Evolutionary conservation across 139 green algal genomes (phyloP).

Genomic region (Choricystis sp.): DNA sequence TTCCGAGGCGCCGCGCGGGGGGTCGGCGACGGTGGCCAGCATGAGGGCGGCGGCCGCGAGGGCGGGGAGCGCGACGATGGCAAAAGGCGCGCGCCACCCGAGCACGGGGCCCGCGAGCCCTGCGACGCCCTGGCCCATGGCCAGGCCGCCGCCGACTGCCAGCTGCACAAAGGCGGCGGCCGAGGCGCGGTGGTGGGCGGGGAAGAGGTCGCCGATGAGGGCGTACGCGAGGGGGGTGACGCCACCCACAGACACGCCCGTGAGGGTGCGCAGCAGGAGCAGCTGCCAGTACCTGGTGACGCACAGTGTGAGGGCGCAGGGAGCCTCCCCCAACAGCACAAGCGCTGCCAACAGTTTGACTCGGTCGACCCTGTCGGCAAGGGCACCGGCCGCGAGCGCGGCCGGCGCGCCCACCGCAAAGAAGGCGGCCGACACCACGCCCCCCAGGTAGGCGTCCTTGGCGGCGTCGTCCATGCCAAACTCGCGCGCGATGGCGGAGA

Average conservation of each 20-base stretch:
- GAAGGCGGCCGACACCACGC: not conserved
- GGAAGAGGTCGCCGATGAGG: not conserved
- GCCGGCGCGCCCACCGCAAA: not conserved
- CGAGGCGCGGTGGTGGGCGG: constrained; percentile 11
- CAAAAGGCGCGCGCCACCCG: constrained; percentile 71
- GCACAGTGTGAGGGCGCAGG: not conserved
- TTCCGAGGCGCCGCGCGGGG: constrained; percentile 33
- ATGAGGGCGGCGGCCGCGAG: constrained; percentile 39
- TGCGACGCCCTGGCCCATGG: constrained; percentile 45
- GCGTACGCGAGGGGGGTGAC: not conserved
- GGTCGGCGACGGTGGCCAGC: constrained; percentile 38
- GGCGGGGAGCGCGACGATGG: constrained; percentile 45
- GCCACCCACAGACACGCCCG: not conserved
- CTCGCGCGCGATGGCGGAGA: not conserved
- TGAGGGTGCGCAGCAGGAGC: not conserved
- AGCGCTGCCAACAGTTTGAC: not conserved
- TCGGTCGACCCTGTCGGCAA: not conserved
- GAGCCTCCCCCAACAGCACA: not conserved
- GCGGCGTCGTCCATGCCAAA: not conserved
- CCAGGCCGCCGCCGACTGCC: constrained; percentile 41
- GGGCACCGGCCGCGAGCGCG: not conserved
- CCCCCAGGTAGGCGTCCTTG: not conserved
- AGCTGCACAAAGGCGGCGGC: constrained; percentile 42
- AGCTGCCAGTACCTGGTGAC: not conserved
- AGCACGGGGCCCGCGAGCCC: constrained; percentile 39